These are phyloP conservation scores for Sambucus nigra DNA, from an alignment of 129 eudicot species.

Conservation along the genomic window DNA sequence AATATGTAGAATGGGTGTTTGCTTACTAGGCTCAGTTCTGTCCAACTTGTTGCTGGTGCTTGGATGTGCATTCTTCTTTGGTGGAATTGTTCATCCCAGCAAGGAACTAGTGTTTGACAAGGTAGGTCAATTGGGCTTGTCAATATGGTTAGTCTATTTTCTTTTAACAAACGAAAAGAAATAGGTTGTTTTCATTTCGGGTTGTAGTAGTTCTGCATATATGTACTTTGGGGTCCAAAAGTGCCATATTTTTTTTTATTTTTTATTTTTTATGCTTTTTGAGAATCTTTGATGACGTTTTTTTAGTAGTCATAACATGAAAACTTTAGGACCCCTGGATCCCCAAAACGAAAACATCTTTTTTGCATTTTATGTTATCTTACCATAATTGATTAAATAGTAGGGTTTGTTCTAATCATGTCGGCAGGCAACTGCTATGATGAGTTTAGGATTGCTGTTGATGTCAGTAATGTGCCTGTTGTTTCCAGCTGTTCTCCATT, in stretches of 20 bases:
- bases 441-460: slow-evolving; percentile 70
- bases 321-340: too few relatives aligned
- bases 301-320: too few relatives aligned
- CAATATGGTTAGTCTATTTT: too few relatives aligned
- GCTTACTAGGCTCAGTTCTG: slow-evolving; percentile 74
- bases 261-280: too few relatives aligned
- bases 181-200: too few relatives aligned
- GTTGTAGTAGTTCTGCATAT: too few relatives aligned
- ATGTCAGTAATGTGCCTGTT: slow-evolving; percentile 81
- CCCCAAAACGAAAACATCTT: neutral
- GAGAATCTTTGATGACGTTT: too few relatives aligned
- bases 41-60: slow-evolving; percentile 84
- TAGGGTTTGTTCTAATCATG: slow-evolving; percentile 1
- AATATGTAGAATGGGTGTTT: too few relatives aligned
- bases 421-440: slow-evolving; percentile 55
- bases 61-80: slow-evolving; percentile 75
- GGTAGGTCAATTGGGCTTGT: slow-evolving; percentile 35
- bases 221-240: too few relatives aligned
- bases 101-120: slow-evolving; percentile 69
- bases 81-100: slow-evolving; percentile 55
- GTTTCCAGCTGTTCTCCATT: slow-evolving; percentile 72
- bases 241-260: too few relatives aligned
- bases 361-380: neutral
- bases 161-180: too few relatives aligned
- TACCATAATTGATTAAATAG: neutral